Evolutionary conservation across 225 moss, liverwort and hornwort species (phyloP).

Genomic region (Sphagnum tenellum): DNA sequence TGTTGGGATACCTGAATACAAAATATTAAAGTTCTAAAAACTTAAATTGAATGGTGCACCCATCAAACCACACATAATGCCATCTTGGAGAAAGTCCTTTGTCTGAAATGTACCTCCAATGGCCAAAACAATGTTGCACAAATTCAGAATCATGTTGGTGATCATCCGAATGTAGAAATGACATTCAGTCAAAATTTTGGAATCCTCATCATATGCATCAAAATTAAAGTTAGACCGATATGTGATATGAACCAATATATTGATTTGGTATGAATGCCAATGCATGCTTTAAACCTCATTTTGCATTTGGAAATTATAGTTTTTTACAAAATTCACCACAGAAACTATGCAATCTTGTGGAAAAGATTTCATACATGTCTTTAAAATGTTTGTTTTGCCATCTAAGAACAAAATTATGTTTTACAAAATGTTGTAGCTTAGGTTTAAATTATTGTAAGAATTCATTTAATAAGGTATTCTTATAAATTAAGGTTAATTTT

Average conservation of each 20-base stretch:
- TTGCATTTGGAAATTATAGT: neutral
- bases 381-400: slow-evolving; percentile 3
- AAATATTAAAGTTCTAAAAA: neutral
- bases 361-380: neutral
- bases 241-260: neutral
- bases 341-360: neutral
- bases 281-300: slow-evolving; percentile 5
- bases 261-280: neutral
- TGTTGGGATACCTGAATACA: neutral
- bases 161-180: slow-evolving; percentile 3
- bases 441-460: neutral
- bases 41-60: neutral
- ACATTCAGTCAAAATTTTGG: neutral
- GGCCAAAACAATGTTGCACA: slow-evolving; percentile 1
- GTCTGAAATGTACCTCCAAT: neutral
- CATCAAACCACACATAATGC: too few species aligned
- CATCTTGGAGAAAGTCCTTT: neutral
- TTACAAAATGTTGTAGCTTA: neutral
- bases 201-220: neutral
- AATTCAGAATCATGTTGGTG: neutral
- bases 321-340: neutral
- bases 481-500: neutral
- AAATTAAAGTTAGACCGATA: neutral
- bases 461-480: neutral
- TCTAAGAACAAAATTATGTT: neutral